phyloP scores from a whole-genome alignment of 768 basidiomycete genomes.

The Lactifluus echinatus region DNA sequence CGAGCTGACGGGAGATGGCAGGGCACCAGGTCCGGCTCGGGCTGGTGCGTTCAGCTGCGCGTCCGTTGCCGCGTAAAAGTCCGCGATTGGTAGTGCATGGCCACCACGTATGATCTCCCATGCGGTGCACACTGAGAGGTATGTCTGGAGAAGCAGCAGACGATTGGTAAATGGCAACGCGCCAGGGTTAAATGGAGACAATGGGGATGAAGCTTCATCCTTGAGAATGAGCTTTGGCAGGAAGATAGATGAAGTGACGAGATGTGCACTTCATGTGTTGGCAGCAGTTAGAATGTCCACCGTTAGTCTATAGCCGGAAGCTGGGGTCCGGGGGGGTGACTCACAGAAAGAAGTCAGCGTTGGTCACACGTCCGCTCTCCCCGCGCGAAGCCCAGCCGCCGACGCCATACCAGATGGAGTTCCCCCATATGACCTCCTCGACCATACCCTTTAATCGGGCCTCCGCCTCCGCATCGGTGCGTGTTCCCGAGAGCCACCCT shows the following conservation, averaged over 20 bases:
- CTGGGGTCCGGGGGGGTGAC: conserved; percentile 24
- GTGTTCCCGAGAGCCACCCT: background rate
- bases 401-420: conserved; percentile 45
- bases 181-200: background rate
- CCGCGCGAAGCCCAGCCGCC: conserved; percentile 38
- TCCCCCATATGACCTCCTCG: conserved; percentile 54
- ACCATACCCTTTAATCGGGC: conserved; percentile 40
- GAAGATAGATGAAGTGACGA: conserved; percentile 59
- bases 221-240: conserved; percentile 39
- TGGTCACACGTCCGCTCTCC: conserved; percentile 29
- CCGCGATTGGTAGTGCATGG: conserved; percentile 38
- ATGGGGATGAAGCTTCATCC: conserved; percentile 10
- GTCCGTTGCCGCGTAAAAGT: conserved; percentile 34
- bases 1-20: conserved; percentile 21
- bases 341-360: conserved; percentile 52
- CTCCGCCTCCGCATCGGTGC: conserved; percentile 7
- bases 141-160: conserved; percentile 44
- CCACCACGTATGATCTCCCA: conserved; percentile 53
- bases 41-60: conserved; percentile 16
- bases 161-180: conserved; percentile 34
- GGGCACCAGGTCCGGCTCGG: background rate
- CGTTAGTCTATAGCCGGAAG: background rate
- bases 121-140: conserved; percentile 41
- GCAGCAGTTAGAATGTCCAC: background rate
- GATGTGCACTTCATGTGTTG: conserved; percentile 43